These are phyloP conservation scores for Rhodotorula sp. DNA, from an alignment of 1,284 basidiomycete species.

Conservation along the genomic window DNA sequence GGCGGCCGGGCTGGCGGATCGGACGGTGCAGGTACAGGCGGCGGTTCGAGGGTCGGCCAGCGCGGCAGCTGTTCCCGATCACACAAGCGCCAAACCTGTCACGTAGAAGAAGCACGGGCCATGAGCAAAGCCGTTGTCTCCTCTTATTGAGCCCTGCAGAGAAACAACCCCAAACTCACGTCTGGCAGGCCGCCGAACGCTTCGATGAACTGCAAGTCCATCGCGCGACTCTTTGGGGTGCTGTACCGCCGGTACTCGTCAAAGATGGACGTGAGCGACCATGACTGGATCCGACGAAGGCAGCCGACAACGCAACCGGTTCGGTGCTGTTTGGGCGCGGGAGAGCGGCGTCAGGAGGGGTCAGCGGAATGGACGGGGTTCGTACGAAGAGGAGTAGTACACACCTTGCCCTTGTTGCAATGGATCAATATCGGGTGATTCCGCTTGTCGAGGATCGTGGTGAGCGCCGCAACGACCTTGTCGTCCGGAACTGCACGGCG, in stretches of 20 bases:
- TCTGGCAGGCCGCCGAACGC: conserved; percentile 30
- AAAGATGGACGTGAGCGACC: conserved; percentile 57
- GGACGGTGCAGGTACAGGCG: neutral
- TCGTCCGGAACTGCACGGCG: conserved; percentile 52
- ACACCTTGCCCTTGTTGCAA: conserved; percentile 60
- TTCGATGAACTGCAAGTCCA: conserved; percentile 60
- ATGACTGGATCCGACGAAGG: conserved; percentile 56
- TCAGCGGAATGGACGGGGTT: too few species aligned
- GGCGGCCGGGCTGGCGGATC: neutral
- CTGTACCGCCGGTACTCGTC: conserved; percentile 59
- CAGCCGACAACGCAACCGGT: conserved; percentile 60
- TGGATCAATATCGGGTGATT: conserved; percentile 60
- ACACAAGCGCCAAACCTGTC: neutral
- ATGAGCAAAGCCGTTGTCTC: neutral
- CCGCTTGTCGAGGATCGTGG: conserved; percentile 56
- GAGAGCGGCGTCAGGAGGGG: neutral
- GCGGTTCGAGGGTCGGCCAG: conserved; percentile 9
- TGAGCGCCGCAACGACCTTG: conserved; percentile 56
- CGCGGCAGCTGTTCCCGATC: neutral
- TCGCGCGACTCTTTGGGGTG: conserved; percentile 55
- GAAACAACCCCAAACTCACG: too few species aligned
- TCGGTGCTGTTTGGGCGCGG: conserved; percentile 50
- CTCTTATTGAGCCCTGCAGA: too few species aligned
- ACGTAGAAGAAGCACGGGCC: too few species aligned
- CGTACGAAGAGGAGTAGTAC: conserved; percentile 6